Percentiles rank a stretch among this genome's conserved stretches.
phyloP scores from a whole-genome alignment of 176 grass and related monocot genomes.

The Saccharum officinarum region DNA sequence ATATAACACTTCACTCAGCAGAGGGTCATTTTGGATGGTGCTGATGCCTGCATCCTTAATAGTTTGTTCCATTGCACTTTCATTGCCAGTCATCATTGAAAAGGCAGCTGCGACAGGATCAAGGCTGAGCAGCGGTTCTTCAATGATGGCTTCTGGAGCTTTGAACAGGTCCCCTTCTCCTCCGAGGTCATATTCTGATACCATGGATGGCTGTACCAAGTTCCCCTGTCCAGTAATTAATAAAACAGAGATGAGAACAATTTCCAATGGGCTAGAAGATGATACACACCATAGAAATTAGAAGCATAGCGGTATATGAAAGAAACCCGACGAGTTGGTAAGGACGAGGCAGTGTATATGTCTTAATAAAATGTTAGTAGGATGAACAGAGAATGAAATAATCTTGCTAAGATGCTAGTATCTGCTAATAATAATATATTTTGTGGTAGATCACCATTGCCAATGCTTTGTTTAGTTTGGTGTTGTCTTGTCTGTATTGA shows the following conservation, averaged over 20 bases:
- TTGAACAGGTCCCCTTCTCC: constrained; percentile 93
- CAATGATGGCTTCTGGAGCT: constrained; percentile 79
- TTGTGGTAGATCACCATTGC: neutral
- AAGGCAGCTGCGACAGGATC: constrained; percentile 66
- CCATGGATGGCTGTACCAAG: constrained; percentile 53
- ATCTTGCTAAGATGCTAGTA: neutral
- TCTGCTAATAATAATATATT: neutral
- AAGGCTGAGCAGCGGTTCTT: constrained; percentile 56
- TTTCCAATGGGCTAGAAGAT: neutral
- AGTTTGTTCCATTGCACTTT: constrained; percentile 56
- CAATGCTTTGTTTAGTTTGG: neutral
- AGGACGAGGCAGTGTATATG: neutral
- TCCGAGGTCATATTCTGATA: constrained; percentile 88
- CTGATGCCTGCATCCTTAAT: constrained; percentile 47
- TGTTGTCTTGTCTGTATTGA: constrained; percentile 14
- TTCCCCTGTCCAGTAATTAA: constrained; percentile 46
- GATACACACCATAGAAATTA: neutral
- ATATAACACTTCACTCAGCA: constrained; percentile 69
- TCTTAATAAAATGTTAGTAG: neutral
- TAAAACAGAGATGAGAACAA: constrained; percentile 25
- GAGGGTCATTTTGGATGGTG: constrained; percentile 56
- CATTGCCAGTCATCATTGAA: constrained; percentile 66
- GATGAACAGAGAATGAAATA: neutral
- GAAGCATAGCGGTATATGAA: neutral
- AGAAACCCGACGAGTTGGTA: neutral